Base-by-base conservation (phyloP, 1,284 basidiomycete species). In the Pascua sp. region DNA sequence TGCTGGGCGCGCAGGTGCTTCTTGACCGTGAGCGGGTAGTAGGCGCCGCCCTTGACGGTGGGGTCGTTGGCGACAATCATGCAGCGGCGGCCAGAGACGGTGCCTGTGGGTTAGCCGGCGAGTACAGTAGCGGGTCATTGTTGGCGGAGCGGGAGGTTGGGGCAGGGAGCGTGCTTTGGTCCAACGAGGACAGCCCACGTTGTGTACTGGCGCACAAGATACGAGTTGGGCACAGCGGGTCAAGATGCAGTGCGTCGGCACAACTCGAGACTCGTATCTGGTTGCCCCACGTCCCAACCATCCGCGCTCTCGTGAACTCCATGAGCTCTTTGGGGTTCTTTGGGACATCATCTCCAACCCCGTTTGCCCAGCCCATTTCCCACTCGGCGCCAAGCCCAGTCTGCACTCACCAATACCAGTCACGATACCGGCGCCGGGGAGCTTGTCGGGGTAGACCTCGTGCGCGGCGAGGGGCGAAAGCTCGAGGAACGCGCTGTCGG, bases 1-100 rank as follows among this genome's bases (percentile, higher is more conserved):
- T 94, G 89, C 73, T 97, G 94, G 0, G 93, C 93, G 42, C 93
- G 85, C 18, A 97, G 79, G 71, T 97, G 93, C 76, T 97, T 97
- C 85, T 96, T 97, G 64, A 93, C 89, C 10, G 92, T 94, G 59
- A 97, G 79, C 12, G 93, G 93, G 72, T 93, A 93, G 77, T 95
- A 95, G 0, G 89, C 89, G 1, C 92, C 92, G 38, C 92, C 91
- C 72, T 94, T 94, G 43, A 94, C 91, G 2, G 90, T 94, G 36
- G 92, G 89, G 71, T 97, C 93, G 76, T 97, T 97, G 42, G 91
- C 89, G 11, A 96, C 86, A 10, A 97, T 78, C 72, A 96, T 86
- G 71, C 91, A 94, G 72, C 93, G 89, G 56, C 84, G 81, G 4
- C 90, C 91, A 16, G 87, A 84, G 49, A 96, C 86, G 49, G 71